phyloP scores from a whole-genome alignment of 2,329 filamentous ascomycete genomes.

The Incumbomyces delicatus region DNA sequence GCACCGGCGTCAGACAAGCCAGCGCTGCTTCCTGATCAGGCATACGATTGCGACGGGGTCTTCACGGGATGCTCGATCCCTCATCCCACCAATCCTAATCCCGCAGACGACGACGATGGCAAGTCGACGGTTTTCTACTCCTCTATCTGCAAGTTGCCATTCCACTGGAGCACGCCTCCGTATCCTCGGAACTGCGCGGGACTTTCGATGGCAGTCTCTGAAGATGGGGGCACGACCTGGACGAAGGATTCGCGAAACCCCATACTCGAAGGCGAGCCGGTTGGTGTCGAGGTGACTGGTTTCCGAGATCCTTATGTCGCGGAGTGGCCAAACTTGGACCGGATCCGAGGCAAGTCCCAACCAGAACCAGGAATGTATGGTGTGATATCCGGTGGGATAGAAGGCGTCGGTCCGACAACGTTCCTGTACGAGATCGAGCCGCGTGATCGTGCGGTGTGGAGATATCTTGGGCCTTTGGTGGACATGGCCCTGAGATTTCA shows the following conservation, averaged over 20 bases:
- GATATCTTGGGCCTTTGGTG: conserved; percentile 35
- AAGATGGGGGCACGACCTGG: conserved; percentile 31
- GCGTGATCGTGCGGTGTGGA: conserved; percentile 34
- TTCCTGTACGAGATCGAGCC: conserved; percentile 38
- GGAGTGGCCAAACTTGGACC: conserved; percentile 22
- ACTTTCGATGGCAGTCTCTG: conserved; percentile 30
- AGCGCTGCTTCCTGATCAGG: conserved; percentile 25
- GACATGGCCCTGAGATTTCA: conserved; percentile 30
- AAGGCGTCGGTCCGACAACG: conserved; percentile 31
- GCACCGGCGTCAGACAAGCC: conserved; percentile 21
- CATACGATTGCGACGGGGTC: conserved; percentile 30
- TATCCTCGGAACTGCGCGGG: conserved; percentile 30
- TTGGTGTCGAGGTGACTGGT: conserved; percentile 28
- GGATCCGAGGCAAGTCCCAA: background rate
- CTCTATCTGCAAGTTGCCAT: conserved; percentile 30
- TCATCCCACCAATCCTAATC: background rate
- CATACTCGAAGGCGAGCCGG: conserved; percentile 27
- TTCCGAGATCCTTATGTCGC: conserved; percentile 34
- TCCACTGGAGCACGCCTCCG: conserved; percentile 28
- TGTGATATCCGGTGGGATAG: conserved; percentile 39
- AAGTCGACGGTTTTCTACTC: conserved; percentile 32
- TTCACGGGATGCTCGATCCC: conserved; percentile 33
- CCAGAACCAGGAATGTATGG: conserved; percentile 29
- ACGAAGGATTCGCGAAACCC: conserved; percentile 28
- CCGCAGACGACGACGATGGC: conserved; percentile 19